phyloP scores from a whole-genome alignment of 805 yeast genomes.

The Kodamaea fukazawae region DNA sequence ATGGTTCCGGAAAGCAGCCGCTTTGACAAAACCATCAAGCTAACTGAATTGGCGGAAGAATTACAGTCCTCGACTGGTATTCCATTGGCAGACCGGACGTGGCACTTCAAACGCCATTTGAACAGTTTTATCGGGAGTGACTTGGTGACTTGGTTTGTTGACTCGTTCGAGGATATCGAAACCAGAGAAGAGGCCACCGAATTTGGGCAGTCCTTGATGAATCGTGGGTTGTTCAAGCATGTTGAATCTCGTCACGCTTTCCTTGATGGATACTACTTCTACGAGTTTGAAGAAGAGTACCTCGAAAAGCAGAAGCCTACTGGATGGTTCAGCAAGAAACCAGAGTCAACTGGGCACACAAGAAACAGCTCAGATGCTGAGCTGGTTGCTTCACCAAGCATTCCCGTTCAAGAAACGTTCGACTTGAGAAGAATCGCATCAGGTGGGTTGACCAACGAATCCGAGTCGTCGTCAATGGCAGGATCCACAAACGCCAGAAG shows the following conservation, averaged over 20 bases:
- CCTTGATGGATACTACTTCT: constrained; percentile 90
- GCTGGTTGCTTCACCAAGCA: constrained; percentile 24
- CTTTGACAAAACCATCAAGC: constrained; percentile 49
- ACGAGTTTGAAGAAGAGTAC: constrained; percentile 62
- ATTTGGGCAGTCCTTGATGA: constrained; percentile 78
- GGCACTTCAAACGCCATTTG: constrained; percentile 84
- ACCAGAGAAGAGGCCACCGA: constrained; percentile 79
- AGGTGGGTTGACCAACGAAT: constrained; percentile 9
- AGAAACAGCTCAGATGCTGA: constrained; percentile 27
- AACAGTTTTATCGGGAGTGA: constrained; percentile 85
- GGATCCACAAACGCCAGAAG: constrained; percentile 22
- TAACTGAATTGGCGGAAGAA: constrained; percentile 57
- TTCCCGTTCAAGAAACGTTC: constrained; percentile 16
- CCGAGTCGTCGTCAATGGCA: constrained; percentile 22
- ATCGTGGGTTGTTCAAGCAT: constrained; percentile 68
- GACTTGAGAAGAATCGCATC: constrained; percentile 23
- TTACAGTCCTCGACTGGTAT: constrained; percentile 68
- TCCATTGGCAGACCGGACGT: constrained; percentile 69
- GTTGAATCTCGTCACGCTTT: constrained; percentile 82
- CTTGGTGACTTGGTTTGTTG: constrained; percentile 79
- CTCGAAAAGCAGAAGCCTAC: constrained; percentile 23
- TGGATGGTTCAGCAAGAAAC: constrained; percentile 7
- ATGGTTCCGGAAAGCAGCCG: constrained; percentile 34
- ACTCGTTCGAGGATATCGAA: constrained; percentile 73
- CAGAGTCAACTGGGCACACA: constrained; percentile 12